Evolutionary conservation across 2,329 filamentous ascomycete species (phyloP).

Genomic region (Trichoderma polysporum): DNA sequence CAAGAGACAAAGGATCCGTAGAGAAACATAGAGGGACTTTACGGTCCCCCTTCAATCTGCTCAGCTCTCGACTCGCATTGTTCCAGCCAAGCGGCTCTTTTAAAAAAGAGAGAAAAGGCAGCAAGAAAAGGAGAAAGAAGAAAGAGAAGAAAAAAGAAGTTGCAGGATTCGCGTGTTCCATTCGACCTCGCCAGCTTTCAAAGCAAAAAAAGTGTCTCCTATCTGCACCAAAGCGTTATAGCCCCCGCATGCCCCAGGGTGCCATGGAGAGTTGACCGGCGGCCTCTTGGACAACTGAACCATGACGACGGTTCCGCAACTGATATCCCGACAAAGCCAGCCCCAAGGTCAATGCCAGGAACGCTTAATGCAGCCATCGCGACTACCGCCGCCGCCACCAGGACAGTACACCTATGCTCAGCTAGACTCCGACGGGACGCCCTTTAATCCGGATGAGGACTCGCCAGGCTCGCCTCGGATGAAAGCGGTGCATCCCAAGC

Average conservation of each 20-base stretch:
- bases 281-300: slow-evolving; percentile 18
- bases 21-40: slow-evolving; percentile 14
- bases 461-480: slow-evolving; percentile 43
- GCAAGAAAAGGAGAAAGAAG: neutral
- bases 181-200: neutral
- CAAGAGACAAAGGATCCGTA: slow-evolving; percentile 9
- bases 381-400: neutral
- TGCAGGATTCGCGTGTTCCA: neutral
- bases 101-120: neutral
- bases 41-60: slow-evolving; percentile 11
- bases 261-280: slow-evolving; percentile 22
- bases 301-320: slow-evolving; percentile 20
- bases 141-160: neutral
- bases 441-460: slow-evolving; percentile 48
- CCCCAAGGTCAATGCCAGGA: slow-evolving; percentile 15
- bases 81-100: neutral
- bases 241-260: slow-evolving; percentile 16
- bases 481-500: slow-evolving; percentile 35
- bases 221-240: slow-evolving; percentile 1
- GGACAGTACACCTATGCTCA: neutral
- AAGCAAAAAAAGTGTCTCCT: neutral
- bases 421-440: slow-evolving; percentile 22
- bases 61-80: neutral
- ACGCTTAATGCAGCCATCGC: neutral
- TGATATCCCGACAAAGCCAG: neutral